A percentile compares a stretch with the other conserved stretches of the same genome.
phyloP scores from a whole-genome alignment of 2,329 filamentous ascomycete genomes.

The Colletotrichum orbiculare region DNA sequence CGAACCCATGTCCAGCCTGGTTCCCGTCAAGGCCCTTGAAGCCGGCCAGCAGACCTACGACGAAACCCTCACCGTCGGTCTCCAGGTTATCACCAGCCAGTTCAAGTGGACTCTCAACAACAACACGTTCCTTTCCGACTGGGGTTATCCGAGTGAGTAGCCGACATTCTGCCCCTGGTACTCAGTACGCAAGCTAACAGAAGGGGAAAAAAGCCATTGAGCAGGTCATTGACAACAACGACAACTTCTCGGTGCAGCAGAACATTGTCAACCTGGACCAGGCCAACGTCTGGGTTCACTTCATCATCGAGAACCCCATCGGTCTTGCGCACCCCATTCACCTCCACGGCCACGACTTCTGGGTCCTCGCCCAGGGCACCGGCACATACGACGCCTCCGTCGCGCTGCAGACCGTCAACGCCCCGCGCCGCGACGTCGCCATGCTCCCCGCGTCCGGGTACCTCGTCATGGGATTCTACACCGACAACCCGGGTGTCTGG shows the following conservation, averaged over 20 bases:
- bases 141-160: constrained; percentile 53
- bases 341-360: constrained; percentile 58
- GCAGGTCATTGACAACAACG: constrained; percentile 38
- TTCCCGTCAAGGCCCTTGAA: constrained; percentile 49
- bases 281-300: constrained; percentile 45
- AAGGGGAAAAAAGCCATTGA: constrained; percentile 12
- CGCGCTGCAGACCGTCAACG: constrained; percentile 49
- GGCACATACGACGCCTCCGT: constrained; percentile 40
- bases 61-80: constrained; percentile 42
- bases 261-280: constrained; percentile 39
- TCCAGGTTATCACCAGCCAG: constrained; percentile 42
- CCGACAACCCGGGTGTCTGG: constrained; percentile 61
- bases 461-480: constrained; percentile 61
- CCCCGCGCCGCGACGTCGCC: constrained; percentile 63
- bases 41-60: constrained; percentile 42
- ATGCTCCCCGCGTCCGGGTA: constrained; percentile 57
- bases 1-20: constrained; percentile 45
- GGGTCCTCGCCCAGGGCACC: constrained; percentile 42
- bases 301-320: constrained; percentile 46
- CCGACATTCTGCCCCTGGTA: not conserved
- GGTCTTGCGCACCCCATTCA: constrained; percentile 57
- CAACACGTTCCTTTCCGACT: constrained; percentile 58
- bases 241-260: constrained; percentile 38
- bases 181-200: not conserved
- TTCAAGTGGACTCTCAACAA: constrained; percentile 62